Evolutionary conservation across 768 basidiomycete genomes (phyloP), one percentile per base, ranked within the genome.

Genomic region (Heimioporus sp.): DNA sequence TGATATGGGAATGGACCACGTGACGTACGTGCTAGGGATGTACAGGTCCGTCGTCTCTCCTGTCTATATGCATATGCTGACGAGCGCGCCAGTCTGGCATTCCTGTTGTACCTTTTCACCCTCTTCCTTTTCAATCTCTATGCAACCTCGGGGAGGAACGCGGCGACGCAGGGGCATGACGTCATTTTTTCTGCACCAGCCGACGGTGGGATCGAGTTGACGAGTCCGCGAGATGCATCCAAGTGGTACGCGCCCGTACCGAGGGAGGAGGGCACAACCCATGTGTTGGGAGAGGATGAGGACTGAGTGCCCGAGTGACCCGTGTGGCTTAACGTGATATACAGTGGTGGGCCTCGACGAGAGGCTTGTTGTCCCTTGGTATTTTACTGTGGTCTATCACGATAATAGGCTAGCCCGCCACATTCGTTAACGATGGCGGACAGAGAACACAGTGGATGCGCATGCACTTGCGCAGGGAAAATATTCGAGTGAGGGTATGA

Each of bases 11-110:
- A 91, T 96, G 83, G 94, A 96, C 65, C 91, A 93, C 61, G 92
- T 94, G 52, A 93, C 93, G 0, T 96, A 95, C 61, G 76, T 88
- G 35, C 76, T 94, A 16, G 86, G 90, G 64, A 86, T 92, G 77
- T 86, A 85, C 73, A 87, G 87, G 89, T 87, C 36, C 28, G 78
- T 40, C 34, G 15, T 21, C 7, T 3, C 17, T 19, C 10, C 32
- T 35, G 16, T 6, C 16, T 24, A 36, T 38, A 48, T 44, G 32
- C 35, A 9, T n/a, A 10, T 19, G 5, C 17, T 58, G 32, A 43
- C 52, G 32, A 21, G 31, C 53, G 87, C 86, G 61, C 12, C 31
- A 74, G 64, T 17, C 10, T 87, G 42, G 82, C 90, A 0, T 94
- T 95, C 75, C 54, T 90, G 36, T 62, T 94, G 24, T 94, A 95